These are phyloP conservation scores for Trichophyton rubrum DNA, from an alignment of 2,329 filamentous ascomycete species.

Conservation along the genomic window DNA sequence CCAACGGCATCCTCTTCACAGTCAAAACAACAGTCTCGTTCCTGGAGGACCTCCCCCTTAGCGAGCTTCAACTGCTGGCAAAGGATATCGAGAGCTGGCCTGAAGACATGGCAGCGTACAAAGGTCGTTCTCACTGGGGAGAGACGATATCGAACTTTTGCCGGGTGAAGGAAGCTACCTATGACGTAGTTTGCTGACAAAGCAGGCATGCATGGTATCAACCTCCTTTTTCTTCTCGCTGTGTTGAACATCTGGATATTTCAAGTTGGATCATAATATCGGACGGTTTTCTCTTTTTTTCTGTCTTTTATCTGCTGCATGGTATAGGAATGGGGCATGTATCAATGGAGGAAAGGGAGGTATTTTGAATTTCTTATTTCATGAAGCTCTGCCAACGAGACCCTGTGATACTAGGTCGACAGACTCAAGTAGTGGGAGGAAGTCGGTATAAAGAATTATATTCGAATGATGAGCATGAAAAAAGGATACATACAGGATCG, in stretches of 20 bases:
- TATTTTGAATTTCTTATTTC: not conserved
- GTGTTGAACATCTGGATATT: not conserved
- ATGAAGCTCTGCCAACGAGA: not conserved
- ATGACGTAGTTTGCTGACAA: constrained; percentile 5
- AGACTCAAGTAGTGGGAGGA: not conserved
- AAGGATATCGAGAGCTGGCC: constrained; percentile 37
- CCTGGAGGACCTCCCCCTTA: constrained; percentile 29
- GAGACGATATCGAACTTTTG: constrained; percentile 27
- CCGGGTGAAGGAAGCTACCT: constrained; percentile 7
- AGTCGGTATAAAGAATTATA: not conserved
- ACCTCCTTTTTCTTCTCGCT: not conserved
- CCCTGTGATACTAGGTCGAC: not conserved
- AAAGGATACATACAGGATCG: not conserved
- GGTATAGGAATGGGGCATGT: not conserved
- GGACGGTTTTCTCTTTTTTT: not conserved
- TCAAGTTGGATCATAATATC: not conserved
- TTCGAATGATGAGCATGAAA: not conserved
- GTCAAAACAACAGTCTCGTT: constrained; percentile 37
- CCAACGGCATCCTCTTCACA: constrained; percentile 37
- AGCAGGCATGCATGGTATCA: not conserved
- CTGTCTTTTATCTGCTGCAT: not conserved
- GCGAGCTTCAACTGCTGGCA: constrained; percentile 31
- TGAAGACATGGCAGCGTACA: constrained; percentile 34
- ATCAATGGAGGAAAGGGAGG: not conserved
- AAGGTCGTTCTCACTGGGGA: constrained; percentile 35